Evolutionary conservation across 2,329 filamentous ascomycete genomes (phyloP).

Genomic region (Hymenoscyphus albidus): DNA sequence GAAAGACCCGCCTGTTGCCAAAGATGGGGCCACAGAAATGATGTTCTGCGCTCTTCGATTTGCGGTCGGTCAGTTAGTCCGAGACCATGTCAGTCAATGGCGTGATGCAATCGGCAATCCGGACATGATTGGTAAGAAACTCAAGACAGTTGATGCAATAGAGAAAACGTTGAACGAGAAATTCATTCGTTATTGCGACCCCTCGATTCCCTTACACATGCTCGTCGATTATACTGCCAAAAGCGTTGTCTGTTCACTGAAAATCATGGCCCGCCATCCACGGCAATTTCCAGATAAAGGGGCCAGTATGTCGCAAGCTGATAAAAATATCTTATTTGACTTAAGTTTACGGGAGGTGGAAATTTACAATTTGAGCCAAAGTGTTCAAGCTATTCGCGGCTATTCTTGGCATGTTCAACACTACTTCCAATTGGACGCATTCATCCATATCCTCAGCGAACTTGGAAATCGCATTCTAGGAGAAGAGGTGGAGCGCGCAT

Average conservation of each 20-base stretch:
- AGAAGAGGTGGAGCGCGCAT: constrained; percentile 32
- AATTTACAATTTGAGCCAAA: constrained; percentile 35
- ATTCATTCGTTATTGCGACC: constrained; percentile 41
- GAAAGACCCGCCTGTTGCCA: constrained; percentile 40
- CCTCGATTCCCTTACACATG: constrained; percentile 39
- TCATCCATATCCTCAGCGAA: constrained; percentile 37
- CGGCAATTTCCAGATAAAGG: constrained; percentile 31
- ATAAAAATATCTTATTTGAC: constrained; percentile 34
- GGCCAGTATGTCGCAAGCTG: constrained; percentile 32
- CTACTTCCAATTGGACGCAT: constrained; percentile 37
- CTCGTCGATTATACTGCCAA: constrained; percentile 29
- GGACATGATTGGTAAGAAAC: constrained; percentile 23
- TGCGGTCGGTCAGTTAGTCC: constrained; percentile 33
- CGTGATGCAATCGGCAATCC: constrained; percentile 5
- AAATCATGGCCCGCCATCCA: constrained; percentile 35
- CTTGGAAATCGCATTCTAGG: constrained; percentile 33
- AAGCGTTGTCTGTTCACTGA: constrained; percentile 32
- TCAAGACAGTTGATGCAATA: constrained; percentile 31
- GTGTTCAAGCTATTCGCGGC: constrained; percentile 29
- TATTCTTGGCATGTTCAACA: constrained; percentile 36
- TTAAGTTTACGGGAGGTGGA: constrained; percentile 37
- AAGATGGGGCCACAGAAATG: constrained; percentile 46
- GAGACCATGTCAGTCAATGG: constrained; percentile 14
- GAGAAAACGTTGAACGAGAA: constrained; percentile 38
- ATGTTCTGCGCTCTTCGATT: constrained; percentile 38